phyloP scores from a whole-genome alignment of 2,329 filamentous ascomycete genomes.

The Trichoderma sp. region DNA sequence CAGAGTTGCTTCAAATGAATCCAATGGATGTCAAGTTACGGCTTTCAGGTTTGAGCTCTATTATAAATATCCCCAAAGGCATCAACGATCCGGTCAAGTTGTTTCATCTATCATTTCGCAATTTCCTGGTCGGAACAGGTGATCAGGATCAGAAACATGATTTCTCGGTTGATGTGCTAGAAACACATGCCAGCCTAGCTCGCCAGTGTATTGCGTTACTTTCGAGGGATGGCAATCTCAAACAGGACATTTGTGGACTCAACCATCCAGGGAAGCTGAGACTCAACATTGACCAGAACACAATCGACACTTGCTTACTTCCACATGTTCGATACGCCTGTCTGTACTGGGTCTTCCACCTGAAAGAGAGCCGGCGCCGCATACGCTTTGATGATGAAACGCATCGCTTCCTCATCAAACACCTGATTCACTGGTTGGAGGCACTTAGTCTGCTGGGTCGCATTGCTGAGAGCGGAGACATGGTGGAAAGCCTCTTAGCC shows the following conservation, averaged over 20 bases:
- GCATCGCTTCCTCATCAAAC: background rate
- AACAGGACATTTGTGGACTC: background rate
- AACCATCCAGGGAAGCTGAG: background rate
- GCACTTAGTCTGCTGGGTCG: background rate
- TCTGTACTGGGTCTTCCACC: background rate
- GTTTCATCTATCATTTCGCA: conserved; percentile 43
- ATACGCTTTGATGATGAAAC: background rate
- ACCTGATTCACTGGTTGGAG: background rate
- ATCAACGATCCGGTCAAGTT: conserved; percentile 32
- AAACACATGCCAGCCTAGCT: background rate
- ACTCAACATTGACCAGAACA: background rate
- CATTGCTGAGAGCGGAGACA: background rate
- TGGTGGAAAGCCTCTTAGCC: background rate
- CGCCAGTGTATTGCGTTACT: background rate
- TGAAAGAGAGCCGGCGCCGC: background rate
- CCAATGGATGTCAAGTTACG: too few relatives aligned
- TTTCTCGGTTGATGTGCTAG: background rate
- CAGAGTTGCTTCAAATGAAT: too few relatives aligned
- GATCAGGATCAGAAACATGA: background rate
- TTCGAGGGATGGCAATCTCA: background rate
- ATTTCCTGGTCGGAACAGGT: conserved; percentile 34
- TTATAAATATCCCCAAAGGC: conserved; percentile 36
- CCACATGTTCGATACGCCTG: conserved; percentile 1
- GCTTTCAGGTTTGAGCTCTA: background rate
- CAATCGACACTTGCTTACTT: background rate